Percentiles rank a stretch among this genome's conserved stretches.
Conservation (phyloP, 495 filamentous ascomycete genomes). For the Hypoxylon trugodes region DNA sequence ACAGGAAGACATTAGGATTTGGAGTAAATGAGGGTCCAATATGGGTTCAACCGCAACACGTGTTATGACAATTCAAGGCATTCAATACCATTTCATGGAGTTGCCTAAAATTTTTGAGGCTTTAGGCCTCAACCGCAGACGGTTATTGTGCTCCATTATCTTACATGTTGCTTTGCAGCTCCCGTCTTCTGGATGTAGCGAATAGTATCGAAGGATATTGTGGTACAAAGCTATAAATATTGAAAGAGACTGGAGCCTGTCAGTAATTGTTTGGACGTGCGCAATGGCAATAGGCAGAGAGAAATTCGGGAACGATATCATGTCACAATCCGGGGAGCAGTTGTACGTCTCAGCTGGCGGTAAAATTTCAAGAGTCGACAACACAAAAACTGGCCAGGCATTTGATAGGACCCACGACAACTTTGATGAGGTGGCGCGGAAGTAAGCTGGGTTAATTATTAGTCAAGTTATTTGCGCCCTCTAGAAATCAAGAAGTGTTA, state of each 20-base stretch:
- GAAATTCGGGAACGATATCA: slow-evolving; percentile 7
- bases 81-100: slow-evolving; percentile 1
- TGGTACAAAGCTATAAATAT: slow-evolving; percentile 3
- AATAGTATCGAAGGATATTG: not conserved
- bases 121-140: slow-evolving; percentile 13
- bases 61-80: slow-evolving; percentile 1
- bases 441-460: slow-evolving; percentile 12
- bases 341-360: slow-evolving; percentile 9
- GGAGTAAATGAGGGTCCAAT: not conserved
- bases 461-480: slow-evolving; percentile 1
- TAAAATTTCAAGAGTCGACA: slow-evolving; percentile 1
- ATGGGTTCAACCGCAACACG: slow-evolving; percentile 3
- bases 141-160: slow-evolving; percentile 12
- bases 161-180: slow-evolving; percentile 16
- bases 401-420: slow-evolving; percentile 22
- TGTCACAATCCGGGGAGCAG: not conserved
- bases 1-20: not conserved
- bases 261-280: slow-evolving; percentile 4
- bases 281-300: not conserved
- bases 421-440: slow-evolving; percentile 16
- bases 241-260: not conserved
- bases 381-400: slow-evolving; percentile 9
- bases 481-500: not conserved
- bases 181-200: not conserved
- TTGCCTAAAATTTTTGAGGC: slow-evolving; percentile 10